These are phyloP conservation scores for Gossypium stocksii DNA, from an alignment of 345 rosid genomes.

Conservation along the genomic window DNA sequence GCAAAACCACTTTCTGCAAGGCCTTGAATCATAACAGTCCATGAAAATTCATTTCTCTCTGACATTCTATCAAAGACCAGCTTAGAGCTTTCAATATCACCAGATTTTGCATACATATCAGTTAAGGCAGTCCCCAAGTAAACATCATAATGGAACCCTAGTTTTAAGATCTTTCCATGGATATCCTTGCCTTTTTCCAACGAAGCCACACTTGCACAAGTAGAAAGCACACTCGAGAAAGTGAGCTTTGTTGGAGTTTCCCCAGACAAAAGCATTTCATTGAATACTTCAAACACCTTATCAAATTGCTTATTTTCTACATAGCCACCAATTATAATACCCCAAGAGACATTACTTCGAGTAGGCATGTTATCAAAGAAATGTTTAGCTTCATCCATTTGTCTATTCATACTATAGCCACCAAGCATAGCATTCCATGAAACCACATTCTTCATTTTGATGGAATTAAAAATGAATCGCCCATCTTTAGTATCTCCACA, in stretches of 20 bases:
- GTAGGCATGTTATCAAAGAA: constrained; percentile 41
- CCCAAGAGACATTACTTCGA: constrained; percentile 42
- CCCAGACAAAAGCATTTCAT: constrained; percentile 44
- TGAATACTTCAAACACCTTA: constrained; percentile 37
- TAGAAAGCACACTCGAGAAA: constrained; percentile 46
- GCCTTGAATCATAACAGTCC: constrained; percentile 55
- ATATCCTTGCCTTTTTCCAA: constrained; percentile 50
- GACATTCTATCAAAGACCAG: constrained; percentile 40
- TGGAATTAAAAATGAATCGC: constrained; percentile 34
- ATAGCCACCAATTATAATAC: constrained; percentile 45
- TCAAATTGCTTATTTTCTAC: constrained; percentile 36
- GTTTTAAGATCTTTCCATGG: constrained; percentile 51
- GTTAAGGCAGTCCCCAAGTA: constrained; percentile 51
- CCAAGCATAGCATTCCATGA: constrained; percentile 53
- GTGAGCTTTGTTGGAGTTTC: constrained; percentile 40
- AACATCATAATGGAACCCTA: constrained; percentile 33
- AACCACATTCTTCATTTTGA: constrained; percentile 35
- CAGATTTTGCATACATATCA: constrained; percentile 64
- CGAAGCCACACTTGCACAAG: constrained; percentile 41
- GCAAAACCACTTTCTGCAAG: constrained; percentile 56
- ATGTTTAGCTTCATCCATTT: constrained; percentile 41
- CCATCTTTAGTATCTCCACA: constrained; percentile 42
- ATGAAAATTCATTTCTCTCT: constrained; percentile 36
- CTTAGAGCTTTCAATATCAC: constrained; percentile 43
- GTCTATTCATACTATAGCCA: constrained; percentile 47